These are phyloP conservation scores for Fusarium brevicatenulatum DNA, from an alignment of 2,329 filamentous ascomycete species.

Conservation along the genomic window DNA sequence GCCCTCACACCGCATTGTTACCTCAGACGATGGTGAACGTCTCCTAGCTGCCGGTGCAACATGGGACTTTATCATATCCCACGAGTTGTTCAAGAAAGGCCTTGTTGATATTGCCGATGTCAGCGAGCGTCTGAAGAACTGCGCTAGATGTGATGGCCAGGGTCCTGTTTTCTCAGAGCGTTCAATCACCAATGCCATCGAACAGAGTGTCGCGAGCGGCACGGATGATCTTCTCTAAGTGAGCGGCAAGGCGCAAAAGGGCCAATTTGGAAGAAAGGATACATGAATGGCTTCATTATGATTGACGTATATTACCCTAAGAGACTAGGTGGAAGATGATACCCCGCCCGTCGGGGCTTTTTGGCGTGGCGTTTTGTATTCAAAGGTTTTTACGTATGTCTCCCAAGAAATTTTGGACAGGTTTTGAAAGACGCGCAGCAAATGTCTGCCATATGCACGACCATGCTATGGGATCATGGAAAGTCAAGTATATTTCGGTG, in stretches of 20 bases:
- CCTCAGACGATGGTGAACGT: constrained; percentile 72
- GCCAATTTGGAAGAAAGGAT: constrained; percentile 5
- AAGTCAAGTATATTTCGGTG: neutral
- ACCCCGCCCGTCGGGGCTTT: constrained; percentile 44
- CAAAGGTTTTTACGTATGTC: constrained; percentile 25
- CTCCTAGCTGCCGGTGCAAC: constrained; percentile 80
- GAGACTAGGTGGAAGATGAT: constrained; percentile 37
- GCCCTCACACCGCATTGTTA: constrained; percentile 74
- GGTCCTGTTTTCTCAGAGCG: constrained; percentile 88
- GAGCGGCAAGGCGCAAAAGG: constrained; percentile 4
- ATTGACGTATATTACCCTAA: constrained; percentile 42
- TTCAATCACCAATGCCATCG: constrained; percentile 77
- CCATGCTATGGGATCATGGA: constrained; percentile 7
- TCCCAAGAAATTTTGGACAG: neutral
- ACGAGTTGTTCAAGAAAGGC: constrained; percentile 80
- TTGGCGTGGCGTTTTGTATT: constrained; percentile 42
- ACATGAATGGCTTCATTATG: constrained; percentile 32
- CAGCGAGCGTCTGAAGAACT: constrained; percentile 78
- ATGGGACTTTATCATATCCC: constrained; percentile 89
- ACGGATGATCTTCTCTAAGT: constrained; percentile 75
- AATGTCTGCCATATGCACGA: neutral
- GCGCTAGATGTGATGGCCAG: constrained; percentile 85
- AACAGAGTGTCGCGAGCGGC: constrained; percentile 79
- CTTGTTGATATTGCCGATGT: constrained; percentile 85
- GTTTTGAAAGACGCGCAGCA: neutral